These are phyloP conservation scores for Asterochloris erici DNA, from an alignment of 139 green algal genomes.

Conservation along the genomic window DNA sequence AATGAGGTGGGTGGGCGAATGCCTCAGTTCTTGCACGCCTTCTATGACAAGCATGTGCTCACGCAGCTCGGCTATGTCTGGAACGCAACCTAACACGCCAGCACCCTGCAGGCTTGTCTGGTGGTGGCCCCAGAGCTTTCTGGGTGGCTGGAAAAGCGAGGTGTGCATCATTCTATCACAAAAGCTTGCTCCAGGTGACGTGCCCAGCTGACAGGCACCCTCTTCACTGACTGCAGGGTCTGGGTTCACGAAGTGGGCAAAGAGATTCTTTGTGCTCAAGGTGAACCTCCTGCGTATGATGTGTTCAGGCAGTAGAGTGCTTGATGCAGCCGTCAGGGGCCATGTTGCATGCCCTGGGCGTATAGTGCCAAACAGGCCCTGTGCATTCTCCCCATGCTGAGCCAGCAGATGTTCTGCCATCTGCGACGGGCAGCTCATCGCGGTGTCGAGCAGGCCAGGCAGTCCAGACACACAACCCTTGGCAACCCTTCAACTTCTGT, in stretches of 20 bases:
- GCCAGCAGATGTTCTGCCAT: not conserved
- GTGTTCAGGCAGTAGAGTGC: not conserved
- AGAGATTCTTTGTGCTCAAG: slow-evolving; percentile 16
- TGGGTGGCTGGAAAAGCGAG: slow-evolving; percentile 15
- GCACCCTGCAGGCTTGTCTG: slow-evolving; percentile 5
- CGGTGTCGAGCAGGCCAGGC: not conserved
- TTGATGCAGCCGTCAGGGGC: not conserved
- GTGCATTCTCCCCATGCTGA: not conserved
- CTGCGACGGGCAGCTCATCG: not conserved
- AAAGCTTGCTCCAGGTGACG: too few species aligned
- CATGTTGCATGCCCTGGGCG: not conserved
- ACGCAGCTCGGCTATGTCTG: not conserved
- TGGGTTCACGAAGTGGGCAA: slow-evolving; percentile 10
- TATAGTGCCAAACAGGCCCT: not conserved
- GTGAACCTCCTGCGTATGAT: not conserved
- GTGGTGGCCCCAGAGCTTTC: slow-evolving; percentile 9
- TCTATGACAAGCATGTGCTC: not conserved
- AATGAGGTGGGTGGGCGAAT: not conserved
- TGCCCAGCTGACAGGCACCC: not conserved
- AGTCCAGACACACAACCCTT: too few species aligned
- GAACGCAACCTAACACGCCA: not conserved
- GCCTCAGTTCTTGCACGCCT: not conserved
- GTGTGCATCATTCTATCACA: not conserved
- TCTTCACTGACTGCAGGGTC: not conserved
- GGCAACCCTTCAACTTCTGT: not conserved